phyloP scores from a whole-genome alignment of 257 asterid genomes.

The Solanum corneliomulleri region DNA sequence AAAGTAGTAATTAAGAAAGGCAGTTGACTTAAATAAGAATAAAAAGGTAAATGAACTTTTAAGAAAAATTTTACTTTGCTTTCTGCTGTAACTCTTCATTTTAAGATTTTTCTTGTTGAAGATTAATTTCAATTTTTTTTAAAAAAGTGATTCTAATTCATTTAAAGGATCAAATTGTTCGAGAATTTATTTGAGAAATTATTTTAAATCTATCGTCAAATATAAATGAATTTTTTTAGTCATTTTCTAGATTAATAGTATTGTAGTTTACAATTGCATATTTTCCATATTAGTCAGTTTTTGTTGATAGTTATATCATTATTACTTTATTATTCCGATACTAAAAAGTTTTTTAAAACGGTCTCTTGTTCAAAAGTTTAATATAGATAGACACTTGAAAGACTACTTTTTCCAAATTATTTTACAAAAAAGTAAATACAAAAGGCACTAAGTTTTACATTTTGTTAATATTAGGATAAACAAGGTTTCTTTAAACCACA shows the following conservation, averaged over 20 bases:
- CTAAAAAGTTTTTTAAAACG: no score
- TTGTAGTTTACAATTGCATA: neutral
- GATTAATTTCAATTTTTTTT: neutral
- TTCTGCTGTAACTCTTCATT: neutral
- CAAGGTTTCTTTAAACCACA: neutral
- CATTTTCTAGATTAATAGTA: neutral
- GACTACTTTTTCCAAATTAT: neutral
- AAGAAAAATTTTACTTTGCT: neutral
- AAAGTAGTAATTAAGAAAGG: neutral
- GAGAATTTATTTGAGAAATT: neutral
- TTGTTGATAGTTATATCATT: neutral
- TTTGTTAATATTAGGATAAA: neutral
- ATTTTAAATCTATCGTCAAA: neutral
- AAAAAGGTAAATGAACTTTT: neutral
- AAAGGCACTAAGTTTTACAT: neutral
- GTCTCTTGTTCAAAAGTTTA: neutral
- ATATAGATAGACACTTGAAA: no score
- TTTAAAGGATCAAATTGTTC: neutral
- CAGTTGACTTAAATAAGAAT: neutral
- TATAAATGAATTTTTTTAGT: neutral
- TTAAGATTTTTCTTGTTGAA: neutral
- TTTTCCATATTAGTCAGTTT: neutral
- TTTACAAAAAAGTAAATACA: neutral
- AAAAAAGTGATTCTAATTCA: neutral
- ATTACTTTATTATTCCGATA: neutral